Evolutionary conservation across 2,329 filamentous ascomycete genomes (phyloP).

Genomic region (Lasiodiplodia gonubiensis): DNA sequence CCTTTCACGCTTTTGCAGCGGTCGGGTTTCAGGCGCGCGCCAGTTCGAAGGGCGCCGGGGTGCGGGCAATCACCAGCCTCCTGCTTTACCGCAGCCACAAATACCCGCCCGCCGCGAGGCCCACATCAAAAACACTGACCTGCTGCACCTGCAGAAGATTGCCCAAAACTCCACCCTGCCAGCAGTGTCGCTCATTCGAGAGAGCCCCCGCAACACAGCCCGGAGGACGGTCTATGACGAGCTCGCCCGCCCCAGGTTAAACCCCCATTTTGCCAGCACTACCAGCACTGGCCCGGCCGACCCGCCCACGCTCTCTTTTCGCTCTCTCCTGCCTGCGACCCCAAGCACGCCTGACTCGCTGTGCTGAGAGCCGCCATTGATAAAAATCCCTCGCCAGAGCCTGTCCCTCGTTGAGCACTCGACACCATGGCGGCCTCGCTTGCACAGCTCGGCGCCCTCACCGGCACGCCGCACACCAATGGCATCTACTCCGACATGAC

Average conservation of each 20-base stretch:
- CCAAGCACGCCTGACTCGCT: conserved; percentile 15
- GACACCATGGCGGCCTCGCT: conserved; percentile 44
- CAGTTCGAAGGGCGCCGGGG: conserved; percentile 5
- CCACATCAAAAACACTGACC: conserved; percentile 22
- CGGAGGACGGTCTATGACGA: conserved; percentile 20
- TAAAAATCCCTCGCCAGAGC: conserved; percentile 8
- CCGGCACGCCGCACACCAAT: conserved; percentile 73
- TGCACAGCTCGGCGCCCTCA: conserved; percentile 44
- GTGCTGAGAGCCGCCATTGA: background rate
- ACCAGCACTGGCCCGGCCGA: conserved; percentile 10
- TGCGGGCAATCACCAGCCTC: conserved; percentile 22
- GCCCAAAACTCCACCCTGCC: conserved; percentile 15
- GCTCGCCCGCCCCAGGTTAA: background rate
- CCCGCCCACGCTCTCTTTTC: conserved; percentile 23
- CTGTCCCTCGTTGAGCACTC: background rate
- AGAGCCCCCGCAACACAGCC: conserved; percentile 15
- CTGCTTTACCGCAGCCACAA: conserved; percentile 23
- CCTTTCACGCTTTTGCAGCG: too few species aligned
- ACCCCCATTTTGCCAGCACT: conserved; percentile 12
- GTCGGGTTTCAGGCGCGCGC: conserved; percentile 20
- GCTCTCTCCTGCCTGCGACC: conserved; percentile 16
- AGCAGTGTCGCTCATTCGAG: conserved; percentile 22
- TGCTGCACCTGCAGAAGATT: conserved; percentile 19
- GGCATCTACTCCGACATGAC: conserved; percentile 95
- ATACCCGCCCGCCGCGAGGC: conserved; percentile 8